phyloP scores from a whole-genome alignment of 495 filamentous ascomycete genomes.

The Stereocaulon alpinum region DNA sequence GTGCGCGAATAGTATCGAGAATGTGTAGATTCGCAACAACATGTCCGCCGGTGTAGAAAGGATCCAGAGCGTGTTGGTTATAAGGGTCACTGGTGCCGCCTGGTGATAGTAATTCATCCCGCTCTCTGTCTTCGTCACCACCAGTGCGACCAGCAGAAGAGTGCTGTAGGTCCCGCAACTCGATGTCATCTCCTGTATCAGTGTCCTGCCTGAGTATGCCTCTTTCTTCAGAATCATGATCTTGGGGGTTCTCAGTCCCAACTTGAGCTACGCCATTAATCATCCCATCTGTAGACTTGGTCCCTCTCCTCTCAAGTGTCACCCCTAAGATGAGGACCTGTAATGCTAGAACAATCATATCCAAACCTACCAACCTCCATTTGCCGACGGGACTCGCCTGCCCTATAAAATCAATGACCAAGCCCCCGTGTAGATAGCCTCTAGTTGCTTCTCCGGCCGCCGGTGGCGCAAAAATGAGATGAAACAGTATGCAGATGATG shows the following conservation, averaged over 20 bases:
- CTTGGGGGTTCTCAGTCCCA: constrained; percentile 36
- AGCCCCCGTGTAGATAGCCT: constrained; percentile 74
- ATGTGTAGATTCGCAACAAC: constrained; percentile 60
- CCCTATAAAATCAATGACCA: constrained; percentile 81
- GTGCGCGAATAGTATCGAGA: constrained; percentile 52
- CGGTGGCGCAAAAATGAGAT: constrained; percentile 51
- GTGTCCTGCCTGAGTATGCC: constrained; percentile 49
- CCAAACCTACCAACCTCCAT: constrained; percentile 51
- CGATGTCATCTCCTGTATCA: constrained; percentile 34
- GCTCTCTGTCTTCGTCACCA: constrained; percentile 33
- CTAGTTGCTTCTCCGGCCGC: constrained; percentile 64
- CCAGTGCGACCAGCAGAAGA: constrained; percentile 16
- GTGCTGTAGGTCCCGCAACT: constrained; percentile 33
- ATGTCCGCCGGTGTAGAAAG: constrained; percentile 56
- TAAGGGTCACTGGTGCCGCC: constrained; percentile 30
- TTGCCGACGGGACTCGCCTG: constrained; percentile 65
- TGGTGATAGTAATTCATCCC: constrained; percentile 34
- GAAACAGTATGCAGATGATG: constrained; percentile 61
- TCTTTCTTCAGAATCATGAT: constrained; percentile 75
- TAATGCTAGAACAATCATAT: constrained; percentile 52
- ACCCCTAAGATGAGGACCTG: constrained; percentile 69
- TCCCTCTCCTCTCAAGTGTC: constrained; percentile 55
- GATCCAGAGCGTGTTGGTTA: constrained; percentile 41
- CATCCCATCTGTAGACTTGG: constrained; percentile 20
- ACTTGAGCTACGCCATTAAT: constrained; percentile 13